A percentile compares a stretch with the other conserved stretches of the same genome.
phyloP scores from a whole-genome alignment of 1,139 yeast species.

The Scheffersomyces cryptocercus region DNA sequence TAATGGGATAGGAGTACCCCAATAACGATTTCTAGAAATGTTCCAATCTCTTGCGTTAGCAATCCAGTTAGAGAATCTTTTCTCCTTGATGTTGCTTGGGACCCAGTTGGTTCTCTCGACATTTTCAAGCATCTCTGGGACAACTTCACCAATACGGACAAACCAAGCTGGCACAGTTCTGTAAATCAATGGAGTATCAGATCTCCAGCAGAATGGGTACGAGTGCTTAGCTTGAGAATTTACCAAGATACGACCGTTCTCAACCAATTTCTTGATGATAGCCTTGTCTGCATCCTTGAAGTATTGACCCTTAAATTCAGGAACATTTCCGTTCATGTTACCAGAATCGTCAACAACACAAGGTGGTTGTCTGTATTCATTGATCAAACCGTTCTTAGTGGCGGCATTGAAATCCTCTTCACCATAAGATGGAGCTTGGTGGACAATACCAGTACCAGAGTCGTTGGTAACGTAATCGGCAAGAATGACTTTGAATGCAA shows the following conservation, averaged over 20 bases:
- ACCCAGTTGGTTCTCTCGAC: constrained; percentile 94
- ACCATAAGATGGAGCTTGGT: constrained; percentile 98
- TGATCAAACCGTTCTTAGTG: constrained; percentile 70
- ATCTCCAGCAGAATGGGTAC: constrained; percentile 99
- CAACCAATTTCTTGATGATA: constrained; percentile 83
- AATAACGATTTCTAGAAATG: constrained; percentile 94
- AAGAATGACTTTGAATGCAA: constrained; percentile 77
- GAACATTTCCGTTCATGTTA: constrained; percentile 69
- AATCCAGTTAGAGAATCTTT: constrained; percentile 96
- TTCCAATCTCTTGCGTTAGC: constrained; percentile 99
- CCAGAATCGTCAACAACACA: constrained; percentile 95
- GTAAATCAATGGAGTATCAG: constrained; percentile 95
- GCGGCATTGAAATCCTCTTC: constrained; percentile 95
- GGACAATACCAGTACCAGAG: constrained; percentile 99
- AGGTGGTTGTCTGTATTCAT: constrained; percentile 73
- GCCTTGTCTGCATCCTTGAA: constrained; percentile 95
- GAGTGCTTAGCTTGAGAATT: constrained; percentile 89
- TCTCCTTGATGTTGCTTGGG: constrained; percentile 85
- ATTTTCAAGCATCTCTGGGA: constrained; percentile 86
- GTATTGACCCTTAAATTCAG: constrained; percentile 77
- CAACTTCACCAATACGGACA: constrained; percentile 80
- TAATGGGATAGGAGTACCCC: constrained; percentile 99
- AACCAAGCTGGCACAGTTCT: constrained; percentile 99
- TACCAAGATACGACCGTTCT: constrained; percentile 70
- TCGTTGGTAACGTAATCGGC: constrained; percentile 89